Percentiles rank a stretch among this genome's conserved stretches.
phyloP scores from a whole-genome alignment of 257 asterid species.

The Solanum habrochaites region DNA sequence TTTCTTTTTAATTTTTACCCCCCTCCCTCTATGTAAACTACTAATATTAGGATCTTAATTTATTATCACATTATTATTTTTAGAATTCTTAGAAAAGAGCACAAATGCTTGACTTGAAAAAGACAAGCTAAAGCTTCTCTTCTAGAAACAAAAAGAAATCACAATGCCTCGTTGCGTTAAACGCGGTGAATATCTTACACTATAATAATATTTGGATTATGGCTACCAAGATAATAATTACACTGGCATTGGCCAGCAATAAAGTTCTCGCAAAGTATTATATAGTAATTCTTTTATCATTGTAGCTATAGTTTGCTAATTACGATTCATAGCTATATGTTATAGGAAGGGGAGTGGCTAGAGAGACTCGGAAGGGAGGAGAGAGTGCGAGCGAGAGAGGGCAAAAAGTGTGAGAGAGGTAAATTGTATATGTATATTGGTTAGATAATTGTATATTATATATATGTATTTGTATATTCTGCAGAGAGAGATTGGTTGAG shows the following conservation, averaged over 20 bases:
- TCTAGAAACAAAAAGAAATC: background rate
- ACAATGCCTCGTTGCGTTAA: background rate
- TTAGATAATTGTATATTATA: too few species aligned
- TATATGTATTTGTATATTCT: too few species aligned
- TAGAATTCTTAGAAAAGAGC: background rate
- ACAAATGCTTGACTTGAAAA: background rate
- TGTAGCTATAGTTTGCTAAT: too few species aligned
- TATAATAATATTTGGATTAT: background rate
- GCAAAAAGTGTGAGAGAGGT: too few species aligned
- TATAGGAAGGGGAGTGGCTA: too few species aligned
- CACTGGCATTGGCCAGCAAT: background rate
- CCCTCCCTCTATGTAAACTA: background rate
- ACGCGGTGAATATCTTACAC: background rate
- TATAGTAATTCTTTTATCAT: too few species aligned
- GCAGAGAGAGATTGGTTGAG: too few species aligned
- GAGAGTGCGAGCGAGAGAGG: too few species aligned
- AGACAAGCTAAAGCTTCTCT: background rate
- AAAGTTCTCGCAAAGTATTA: background rate
- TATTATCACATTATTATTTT: background rate
- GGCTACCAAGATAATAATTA: background rate
- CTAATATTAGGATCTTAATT: background rate
- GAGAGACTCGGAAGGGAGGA: too few species aligned
- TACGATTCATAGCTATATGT: too few species aligned
- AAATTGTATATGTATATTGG: too few species aligned
- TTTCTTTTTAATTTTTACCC: background rate